Evolutionary conservation across 2,329 filamentous ascomycete genomes (phyloP).

Genomic region (Aspergillus pseudotamarii): DNA sequence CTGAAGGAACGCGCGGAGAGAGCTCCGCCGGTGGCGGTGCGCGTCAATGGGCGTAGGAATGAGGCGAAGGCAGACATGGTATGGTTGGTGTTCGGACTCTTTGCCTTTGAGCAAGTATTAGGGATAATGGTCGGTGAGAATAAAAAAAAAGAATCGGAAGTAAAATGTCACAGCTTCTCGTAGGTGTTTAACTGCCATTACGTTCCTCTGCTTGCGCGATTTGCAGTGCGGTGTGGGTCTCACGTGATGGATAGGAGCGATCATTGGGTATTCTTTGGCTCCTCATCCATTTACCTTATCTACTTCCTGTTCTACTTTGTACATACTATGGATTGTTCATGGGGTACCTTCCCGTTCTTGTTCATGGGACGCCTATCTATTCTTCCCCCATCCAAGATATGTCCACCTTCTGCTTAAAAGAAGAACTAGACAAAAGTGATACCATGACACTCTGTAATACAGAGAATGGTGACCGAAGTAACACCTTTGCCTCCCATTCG

Average conservation of each 20-base stretch:
- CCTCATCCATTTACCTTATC: background rate
- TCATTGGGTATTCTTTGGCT: background rate
- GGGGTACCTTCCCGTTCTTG: background rate
- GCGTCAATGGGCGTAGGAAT: conserved; percentile 54
- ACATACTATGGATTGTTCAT: too few species aligned
- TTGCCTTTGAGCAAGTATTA: background rate
- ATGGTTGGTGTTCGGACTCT: background rate
- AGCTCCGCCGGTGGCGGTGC: conserved; percentile 45
- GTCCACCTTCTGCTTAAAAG: background rate
- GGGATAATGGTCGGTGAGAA: conserved; percentile 1
- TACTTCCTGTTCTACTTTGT: background rate
- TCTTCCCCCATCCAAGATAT: background rate
- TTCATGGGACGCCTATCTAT: background rate
- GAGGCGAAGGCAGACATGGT: conserved; percentile 53
- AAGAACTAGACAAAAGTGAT: background rate
- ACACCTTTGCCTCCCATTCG: background rate
- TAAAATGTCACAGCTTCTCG: background rate
- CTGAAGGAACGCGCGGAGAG: conserved; percentile 71
- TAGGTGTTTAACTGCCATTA: conserved; percentile 2
- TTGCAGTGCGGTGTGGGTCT: background rate
- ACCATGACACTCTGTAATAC: background rate
- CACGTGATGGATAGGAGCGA: conserved; percentile 7
- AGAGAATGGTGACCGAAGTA: background rate
- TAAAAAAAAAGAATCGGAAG: background rate
- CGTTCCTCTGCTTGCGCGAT: background rate